phyloP scores from a whole-genome alignment of 2,329 filamentous ascomycete species.

The Coniochaeta sp. region DNA sequence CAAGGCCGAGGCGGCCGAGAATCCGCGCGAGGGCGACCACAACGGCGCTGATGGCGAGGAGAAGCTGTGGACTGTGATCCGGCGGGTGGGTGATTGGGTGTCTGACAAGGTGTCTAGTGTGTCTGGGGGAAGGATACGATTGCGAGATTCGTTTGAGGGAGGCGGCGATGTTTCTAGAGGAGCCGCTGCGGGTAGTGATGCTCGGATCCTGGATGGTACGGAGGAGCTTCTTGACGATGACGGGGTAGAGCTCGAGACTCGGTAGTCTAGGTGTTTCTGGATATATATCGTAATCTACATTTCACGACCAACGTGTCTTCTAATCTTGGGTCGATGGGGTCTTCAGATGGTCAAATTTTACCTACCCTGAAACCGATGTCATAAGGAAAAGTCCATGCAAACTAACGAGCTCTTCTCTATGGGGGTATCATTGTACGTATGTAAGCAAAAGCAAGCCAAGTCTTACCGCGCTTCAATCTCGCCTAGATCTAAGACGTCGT shows the following conservation, averaged over 20 bases:
- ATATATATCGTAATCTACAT: background rate
- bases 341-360: no score
- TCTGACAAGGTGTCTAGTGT: slow-evolving; percentile 43
- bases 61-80: slow-evolving; percentile 54
- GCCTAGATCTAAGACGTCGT: slow-evolving; percentile 16
- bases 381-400: background rate
- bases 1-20: slow-evolving; percentile 83
- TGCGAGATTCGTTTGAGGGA: slow-evolving; percentile 33
- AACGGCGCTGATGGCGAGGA: slow-evolving; percentile 52
- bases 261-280: background rate
- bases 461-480: slow-evolving; percentile 3
- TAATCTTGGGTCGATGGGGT: no score
- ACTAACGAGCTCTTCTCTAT: background rate
- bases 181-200: background rate
- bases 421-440: background rate
- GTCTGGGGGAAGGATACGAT: slow-evolving; percentile 49
- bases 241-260: slow-evolving; percentile 34
- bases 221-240: slow-evolving; percentile 39
- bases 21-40: slow-evolving; percentile 48
- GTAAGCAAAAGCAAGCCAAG: background rate
- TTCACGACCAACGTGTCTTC: background rate
- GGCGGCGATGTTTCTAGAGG: background rate
- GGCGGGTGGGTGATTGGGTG: slow-evolving; percentile 48
- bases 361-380: no score
- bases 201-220: slow-evolving; percentile 39